Evolutionary conservation across 108 stramenopile genomes (phyloP).

Genomic region (Skeletonema tropicum): DNA sequence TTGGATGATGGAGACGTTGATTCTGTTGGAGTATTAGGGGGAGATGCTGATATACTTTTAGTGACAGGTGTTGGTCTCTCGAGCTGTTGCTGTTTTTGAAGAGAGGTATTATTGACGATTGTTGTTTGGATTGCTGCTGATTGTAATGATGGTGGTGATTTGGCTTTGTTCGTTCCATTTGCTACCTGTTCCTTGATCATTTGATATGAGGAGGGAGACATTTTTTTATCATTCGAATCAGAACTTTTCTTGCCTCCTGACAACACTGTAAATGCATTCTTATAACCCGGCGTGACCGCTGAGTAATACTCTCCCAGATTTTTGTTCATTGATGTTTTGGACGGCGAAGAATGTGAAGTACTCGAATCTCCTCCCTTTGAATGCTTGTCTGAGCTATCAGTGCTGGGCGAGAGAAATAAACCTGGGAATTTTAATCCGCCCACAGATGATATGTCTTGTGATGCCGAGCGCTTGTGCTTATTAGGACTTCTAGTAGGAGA

Average conservation of each 20-base stretch:
- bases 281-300: slow-evolving; percentile 15
- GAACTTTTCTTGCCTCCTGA: not conserved
- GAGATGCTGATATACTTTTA: not conserved
- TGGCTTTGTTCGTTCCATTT: not conserved
- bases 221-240: not conserved
- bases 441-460: not conserved
- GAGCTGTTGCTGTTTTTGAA: not conserved
- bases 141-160: not conserved
- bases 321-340: slow-evolving; percentile 12
- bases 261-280: slow-evolving; percentile 41
- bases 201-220: slow-evolving; percentile 1
- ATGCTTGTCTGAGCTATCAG: slow-evolving; percentile 10
- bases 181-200: not conserved
- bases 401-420: slow-evolving; percentile 11
- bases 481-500: not conserved
- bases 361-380: slow-evolving; percentile 2
- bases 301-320: slow-evolving; percentile 37
- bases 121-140: not conserved
- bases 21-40: slow-evolving; percentile 9
- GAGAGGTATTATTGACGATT: slow-evolving; percentile 2
- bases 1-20: slow-evolving; percentile 2
- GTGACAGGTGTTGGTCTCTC: not conserved
- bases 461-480: not conserved
- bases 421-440: not conserved
- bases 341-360: slow-evolving; percentile 7